Percentiles rank a stretch among this genome's conserved stretches.
Evolutionary conservation across 768 basidiomycete genomes (phyloP).

Genomic region (Pleurotus djamor): DNA sequence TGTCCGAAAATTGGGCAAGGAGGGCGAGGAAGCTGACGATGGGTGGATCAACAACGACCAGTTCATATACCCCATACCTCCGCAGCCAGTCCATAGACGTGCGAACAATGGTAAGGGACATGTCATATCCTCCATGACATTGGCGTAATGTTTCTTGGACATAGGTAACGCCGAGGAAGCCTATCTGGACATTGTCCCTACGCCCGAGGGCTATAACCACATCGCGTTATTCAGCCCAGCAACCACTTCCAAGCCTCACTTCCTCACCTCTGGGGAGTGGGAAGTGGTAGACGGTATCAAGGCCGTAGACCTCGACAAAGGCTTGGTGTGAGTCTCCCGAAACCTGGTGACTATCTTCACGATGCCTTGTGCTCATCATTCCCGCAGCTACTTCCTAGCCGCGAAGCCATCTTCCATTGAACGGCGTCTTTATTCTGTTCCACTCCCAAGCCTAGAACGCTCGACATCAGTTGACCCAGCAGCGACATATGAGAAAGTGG

Average conservation of each 20-base stretch:
- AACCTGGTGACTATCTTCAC: constrained; percentile 12
- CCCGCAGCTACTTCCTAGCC: constrained; percentile 79
- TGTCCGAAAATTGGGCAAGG: constrained; percentile 74
- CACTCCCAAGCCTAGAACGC: constrained; percentile 53
- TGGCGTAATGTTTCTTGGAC: not conserved
- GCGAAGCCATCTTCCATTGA: constrained; percentile 81
- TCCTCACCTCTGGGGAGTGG: constrained; percentile 87
- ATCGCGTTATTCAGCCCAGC: constrained; percentile 89
- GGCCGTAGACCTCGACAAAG: constrained; percentile 65
- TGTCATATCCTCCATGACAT: not conserved
- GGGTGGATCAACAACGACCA: constrained; percentile 84
- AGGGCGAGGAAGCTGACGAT: constrained; percentile 85
- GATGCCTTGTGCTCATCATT: not conserved
- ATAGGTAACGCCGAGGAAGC: constrained; percentile 35
- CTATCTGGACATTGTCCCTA: constrained; percentile 91
- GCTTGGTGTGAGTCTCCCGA: constrained; percentile 62
- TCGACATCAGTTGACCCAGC: constrained; percentile 34
- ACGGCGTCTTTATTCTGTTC: constrained; percentile 80
- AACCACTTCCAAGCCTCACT: constrained; percentile 64
- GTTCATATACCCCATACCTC: not conserved
- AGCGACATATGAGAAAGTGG: constrained; percentile 39
- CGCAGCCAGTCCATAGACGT: not conserved
- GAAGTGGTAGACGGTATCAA: constrained; percentile 79
- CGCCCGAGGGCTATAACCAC: constrained; percentile 81
- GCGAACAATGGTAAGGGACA: not conserved